Percentiles rank a stretch among this genome's conserved stretches.
Evolutionary conservation across 2,329 filamentous ascomycete genomes (phyloP).

Genomic region (Bipolaris cookei): DNA sequence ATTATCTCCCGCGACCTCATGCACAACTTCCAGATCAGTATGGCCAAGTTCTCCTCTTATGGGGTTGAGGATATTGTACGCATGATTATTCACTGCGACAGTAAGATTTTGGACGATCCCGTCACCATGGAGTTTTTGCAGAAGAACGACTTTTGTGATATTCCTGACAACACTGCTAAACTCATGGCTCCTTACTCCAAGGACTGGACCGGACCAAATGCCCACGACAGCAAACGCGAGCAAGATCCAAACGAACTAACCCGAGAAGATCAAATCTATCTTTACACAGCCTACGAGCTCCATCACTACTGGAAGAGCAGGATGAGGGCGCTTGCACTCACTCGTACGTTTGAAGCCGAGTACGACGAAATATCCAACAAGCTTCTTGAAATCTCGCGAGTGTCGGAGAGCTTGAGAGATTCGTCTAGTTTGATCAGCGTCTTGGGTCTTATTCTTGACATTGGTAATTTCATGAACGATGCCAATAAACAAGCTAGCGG

Average conservation of each 20-base stretch:
- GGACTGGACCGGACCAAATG: constrained; percentile 92
- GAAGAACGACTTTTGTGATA: constrained; percentile 88
- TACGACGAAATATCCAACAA: constrained; percentile 91
- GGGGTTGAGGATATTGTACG: constrained; percentile 84
- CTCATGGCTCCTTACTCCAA: constrained; percentile 94
- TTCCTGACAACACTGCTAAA: constrained; percentile 89
- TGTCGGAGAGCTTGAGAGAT: constrained; percentile 88
- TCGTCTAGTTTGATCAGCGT: constrained; percentile 96
- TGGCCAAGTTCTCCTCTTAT: constrained; percentile 89
- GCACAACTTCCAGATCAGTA: constrained; percentile 68
- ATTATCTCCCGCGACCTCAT: constrained; percentile 85
- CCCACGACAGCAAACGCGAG: constrained; percentile 77
- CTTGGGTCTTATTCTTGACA: constrained; percentile 91
- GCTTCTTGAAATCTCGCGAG: constrained; percentile 81
- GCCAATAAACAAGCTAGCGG: constrained; percentile 97
- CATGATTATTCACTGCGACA: constrained; percentile 95
- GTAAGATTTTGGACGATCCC: constrained; percentile 82
- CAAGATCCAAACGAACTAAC: constrained; percentile 88
- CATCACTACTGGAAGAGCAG: constrained; percentile 99
- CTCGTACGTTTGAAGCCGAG: constrained; percentile 81
- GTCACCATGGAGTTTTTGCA: constrained; percentile 98
- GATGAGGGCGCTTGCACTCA: constrained; percentile 88
- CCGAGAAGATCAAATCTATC: constrained; percentile 91
- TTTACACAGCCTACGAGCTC: constrained; percentile 90
- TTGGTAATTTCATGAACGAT: constrained; percentile 99